These are phyloP conservation scores for Plasmodium vivax DNA, from an alignment of 169 alveolate species.

Conservation along the genomic window DNA sequence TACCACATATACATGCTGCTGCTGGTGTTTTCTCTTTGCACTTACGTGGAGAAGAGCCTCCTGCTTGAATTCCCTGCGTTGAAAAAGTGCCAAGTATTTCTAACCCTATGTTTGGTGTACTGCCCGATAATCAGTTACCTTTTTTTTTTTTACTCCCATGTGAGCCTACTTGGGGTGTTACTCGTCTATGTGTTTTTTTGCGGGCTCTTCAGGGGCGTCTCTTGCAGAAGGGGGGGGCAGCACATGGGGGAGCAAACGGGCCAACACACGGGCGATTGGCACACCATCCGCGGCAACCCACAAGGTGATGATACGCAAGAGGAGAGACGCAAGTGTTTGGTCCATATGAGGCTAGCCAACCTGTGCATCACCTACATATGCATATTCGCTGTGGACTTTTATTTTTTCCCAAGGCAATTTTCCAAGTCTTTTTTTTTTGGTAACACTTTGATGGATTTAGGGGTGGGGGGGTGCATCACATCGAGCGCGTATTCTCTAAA, in stretches of 20 bases:
- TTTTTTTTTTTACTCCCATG: conserved; percentile 2
- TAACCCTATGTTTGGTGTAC: conserved; percentile 17
- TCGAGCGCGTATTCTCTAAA: conserved; percentile 44
- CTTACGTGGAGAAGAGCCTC: conserved; percentile 39
- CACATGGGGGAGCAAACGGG: neutral
- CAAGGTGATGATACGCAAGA: neutral
- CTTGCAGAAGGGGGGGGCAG: neutral
- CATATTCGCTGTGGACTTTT: conserved; percentile 63
- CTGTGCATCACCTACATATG: conserved; percentile 29
- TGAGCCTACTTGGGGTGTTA: neutral
- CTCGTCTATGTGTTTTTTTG: neutral
- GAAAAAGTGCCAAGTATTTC: conserved; percentile 4
- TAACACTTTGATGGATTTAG: conserved; percentile 58
- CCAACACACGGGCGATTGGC: neutral
- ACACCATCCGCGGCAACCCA: neutral
- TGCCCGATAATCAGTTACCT: conserved; percentile 14
- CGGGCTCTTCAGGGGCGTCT: neutral
- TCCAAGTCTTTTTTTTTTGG: conserved; percentile 42
- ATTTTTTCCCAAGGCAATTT: conserved; percentile 64
- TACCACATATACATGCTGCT: conserved; percentile 13
- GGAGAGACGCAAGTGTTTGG: neutral
- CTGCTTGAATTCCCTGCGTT: conserved; percentile 17
- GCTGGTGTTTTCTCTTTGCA: conserved; percentile 9
- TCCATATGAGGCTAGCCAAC: conserved; percentile 14
- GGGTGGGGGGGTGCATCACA: conserved; percentile 36